Evolutionary conservation across 495 filamentous ascomycete species (phyloP), one percentile per base, ranked within the genome.

Genomic region (Baudoinia panamericana): DNA sequence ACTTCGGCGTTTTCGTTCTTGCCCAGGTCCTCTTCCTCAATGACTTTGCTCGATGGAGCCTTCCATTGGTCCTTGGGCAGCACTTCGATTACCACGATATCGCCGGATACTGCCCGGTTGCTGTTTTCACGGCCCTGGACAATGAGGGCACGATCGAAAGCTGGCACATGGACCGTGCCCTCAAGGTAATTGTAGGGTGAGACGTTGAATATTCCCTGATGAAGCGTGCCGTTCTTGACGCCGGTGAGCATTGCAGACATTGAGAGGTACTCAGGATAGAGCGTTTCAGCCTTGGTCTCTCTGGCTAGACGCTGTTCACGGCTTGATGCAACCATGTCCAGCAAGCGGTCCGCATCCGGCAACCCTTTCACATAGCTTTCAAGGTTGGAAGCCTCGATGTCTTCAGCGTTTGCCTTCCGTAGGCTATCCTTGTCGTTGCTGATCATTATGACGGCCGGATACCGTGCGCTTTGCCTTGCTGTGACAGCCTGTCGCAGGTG

Each of bases 101-200:
- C 92, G 29, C 88, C 90, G 20, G 85, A 77, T 18, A 97, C 79
- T 15, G 88, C 73, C 46, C 90, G 74, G 61, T 96, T 97, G 66
- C 90, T 93, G 61, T 93, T 95, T 50, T 96, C 87, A 34, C 90
- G 70, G n/a, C 90, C 90, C 10, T 95, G 66, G 39, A 97, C 74
- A 11, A 96, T 64, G 23, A 97, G 72, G 6, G 85, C 66, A 48
- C 82, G 87, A 36, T 93, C 83, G 51, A 97, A 96, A 15, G 85
- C 75, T 13, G 85, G 71, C 5, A 93, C 86, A 52, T 84, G 78
- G 33, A 96, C 78, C 9, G 83, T 83, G 7, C 84, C 92, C 57
- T 96, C 92, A 21, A 96, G 66, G 54, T 93, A 96, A 59, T 97
- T 96, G 66, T 96, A 97, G 6, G 84, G 83, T 8, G 90, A 96